These are phyloP conservation scores for Boletus sp. DNA, from an alignment of 768 basidiomycete species.

Conservation along the genomic window DNA sequence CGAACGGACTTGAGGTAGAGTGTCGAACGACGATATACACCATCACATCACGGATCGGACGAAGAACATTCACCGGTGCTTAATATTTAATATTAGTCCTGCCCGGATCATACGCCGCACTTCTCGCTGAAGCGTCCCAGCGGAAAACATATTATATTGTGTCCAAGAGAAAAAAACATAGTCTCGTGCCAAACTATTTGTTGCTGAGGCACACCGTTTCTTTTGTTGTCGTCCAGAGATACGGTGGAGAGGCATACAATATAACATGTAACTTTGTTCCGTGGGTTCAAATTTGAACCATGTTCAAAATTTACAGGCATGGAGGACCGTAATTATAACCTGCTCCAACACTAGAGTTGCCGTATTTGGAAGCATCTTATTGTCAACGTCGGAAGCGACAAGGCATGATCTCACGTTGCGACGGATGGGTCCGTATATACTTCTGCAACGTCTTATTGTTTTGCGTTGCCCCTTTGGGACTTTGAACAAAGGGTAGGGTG, in stretches of 20 bases:
- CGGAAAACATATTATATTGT: background rate
- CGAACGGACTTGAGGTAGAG: too few relatives aligned
- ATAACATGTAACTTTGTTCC: background rate
- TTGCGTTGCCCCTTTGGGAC: conserved; percentile 4
- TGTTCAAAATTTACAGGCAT: background rate
- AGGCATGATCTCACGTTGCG: conserved; percentile 7
- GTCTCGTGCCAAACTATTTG: background rate
- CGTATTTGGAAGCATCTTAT: conserved; percentile 18
- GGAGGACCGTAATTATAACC: background rate
- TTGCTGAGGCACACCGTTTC: background rate
- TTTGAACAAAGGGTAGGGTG: background rate
- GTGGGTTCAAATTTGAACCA: background rate
- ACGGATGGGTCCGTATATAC: background rate
- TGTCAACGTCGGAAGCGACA: conserved; percentile 10
- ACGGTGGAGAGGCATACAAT: background rate
- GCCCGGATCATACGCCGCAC: too few relatives aligned
- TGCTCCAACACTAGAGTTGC: conserved; percentile 19
- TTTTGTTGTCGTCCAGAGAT: conserved; percentile 7
- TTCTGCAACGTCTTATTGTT: conserved; percentile 20
- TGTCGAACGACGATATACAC: too few relatives aligned
- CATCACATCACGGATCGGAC: background rate
- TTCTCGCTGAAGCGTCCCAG: too few relatives aligned
- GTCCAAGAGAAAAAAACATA: background rate
- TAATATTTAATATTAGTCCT: too few relatives aligned
- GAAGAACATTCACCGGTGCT: background rate